Evolutionary conservation across 2,329 filamentous ascomycete species (phyloP).

Genomic region (Aureobasidium sp.): DNA sequence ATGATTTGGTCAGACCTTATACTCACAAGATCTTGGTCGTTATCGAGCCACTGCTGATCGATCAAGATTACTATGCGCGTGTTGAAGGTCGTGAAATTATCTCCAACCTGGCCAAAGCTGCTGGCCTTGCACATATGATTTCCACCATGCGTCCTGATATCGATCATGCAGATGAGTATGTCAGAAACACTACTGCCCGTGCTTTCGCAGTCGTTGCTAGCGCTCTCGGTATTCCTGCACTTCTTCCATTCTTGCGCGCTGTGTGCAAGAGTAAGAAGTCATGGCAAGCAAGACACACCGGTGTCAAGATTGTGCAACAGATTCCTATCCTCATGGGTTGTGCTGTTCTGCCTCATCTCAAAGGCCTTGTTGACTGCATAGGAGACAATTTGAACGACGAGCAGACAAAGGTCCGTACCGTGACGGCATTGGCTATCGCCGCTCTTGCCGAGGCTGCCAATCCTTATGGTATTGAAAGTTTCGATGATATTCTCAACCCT

Average conservation of each 20-base stretch:
- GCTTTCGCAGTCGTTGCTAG: conserved; percentile 97
- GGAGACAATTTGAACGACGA: conserved; percentile 94
- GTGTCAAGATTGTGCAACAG: conserved; percentile 98
- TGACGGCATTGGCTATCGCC: conserved; percentile 89
- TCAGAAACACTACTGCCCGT: conserved; percentile 92
- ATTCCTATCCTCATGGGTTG: conserved; percentile 99
- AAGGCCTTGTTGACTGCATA: conserved; percentile 93
- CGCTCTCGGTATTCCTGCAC: conserved; percentile 87
- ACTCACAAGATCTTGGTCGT: conserved; percentile 98
- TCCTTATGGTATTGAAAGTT: conserved; percentile 98
- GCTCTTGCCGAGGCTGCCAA: conserved; percentile 93
- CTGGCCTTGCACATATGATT: conserved; percentile 97
- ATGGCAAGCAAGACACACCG: conserved; percentile 95
- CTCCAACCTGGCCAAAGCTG: conserved; percentile 93
- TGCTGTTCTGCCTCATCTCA: conserved; percentile 88
- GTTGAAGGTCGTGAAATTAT: conserved; percentile 98
- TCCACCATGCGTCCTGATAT: conserved; percentile 99
- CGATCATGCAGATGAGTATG: conserved; percentile 96
- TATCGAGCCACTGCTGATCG: conserved; percentile 97
- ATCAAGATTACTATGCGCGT: conserved; percentile 98
- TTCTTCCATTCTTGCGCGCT: conserved; percentile 88
- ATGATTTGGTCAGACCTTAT: conserved; percentile 90
- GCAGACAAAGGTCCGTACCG: conserved; percentile 94
- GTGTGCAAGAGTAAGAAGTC: conserved; percentile 98
- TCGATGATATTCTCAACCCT: conserved; percentile 94